Evolutionary conservation across 2,329 filamentous ascomycete genomes (phyloP).

Genomic region (Penicillium oxalicum): DNA sequence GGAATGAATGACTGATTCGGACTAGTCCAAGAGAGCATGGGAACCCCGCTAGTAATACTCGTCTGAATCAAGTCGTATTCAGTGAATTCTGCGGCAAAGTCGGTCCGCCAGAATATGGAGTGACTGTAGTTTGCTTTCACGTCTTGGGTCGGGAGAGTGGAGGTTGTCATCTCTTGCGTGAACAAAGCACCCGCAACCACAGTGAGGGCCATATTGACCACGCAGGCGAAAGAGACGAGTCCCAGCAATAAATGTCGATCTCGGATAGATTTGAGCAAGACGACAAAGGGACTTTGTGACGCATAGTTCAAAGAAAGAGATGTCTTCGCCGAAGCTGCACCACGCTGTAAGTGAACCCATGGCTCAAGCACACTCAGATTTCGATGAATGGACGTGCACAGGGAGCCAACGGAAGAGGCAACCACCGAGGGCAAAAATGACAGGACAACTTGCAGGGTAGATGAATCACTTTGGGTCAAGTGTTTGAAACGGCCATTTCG

Average conservation of each 20-base stretch:
- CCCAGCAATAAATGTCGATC: slow-evolving; percentile 25
- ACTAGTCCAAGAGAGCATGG: slow-evolving; percentile 29
- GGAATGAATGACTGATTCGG: slow-evolving; percentile 29
- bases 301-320: slow-evolving; percentile 31
- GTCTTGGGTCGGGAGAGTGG: slow-evolving; percentile 18
- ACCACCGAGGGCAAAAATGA: slow-evolving; percentile 30
- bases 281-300: slow-evolving; percentile 27
- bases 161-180: slow-evolving; percentile 26
- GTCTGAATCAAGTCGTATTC: slow-evolving; percentile 33
- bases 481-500: slow-evolving; percentile 28
- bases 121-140: slow-evolving; percentile 28
- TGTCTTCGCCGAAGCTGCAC: slow-evolving; percentile 20
- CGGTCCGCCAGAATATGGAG: slow-evolving; percentile 23
- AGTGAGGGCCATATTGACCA: slow-evolving; percentile 27
- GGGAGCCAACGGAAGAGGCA: slow-evolving; percentile 27
- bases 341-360: slow-evolving; percentile 32
- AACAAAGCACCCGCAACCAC: slow-evolving; percentile 31
- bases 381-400: slow-evolving; percentile 31
- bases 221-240: slow-evolving; percentile 27
- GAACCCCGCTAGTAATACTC: slow-evolving; percentile 30
- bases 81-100: slow-evolving; percentile 31
- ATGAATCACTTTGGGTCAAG: slow-evolving; percentile 28
- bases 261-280: slow-evolving; percentile 25
- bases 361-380: slow-evolving; percentile 32
- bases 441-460: slow-evolving; percentile 27